A percentile compares a stretch with the other conserved stretches of the same genome.
phyloP scores from a whole-genome alignment of 1,284 basidiomycete genomes.

The Cutaneotrichosporon mucoides region DNA sequence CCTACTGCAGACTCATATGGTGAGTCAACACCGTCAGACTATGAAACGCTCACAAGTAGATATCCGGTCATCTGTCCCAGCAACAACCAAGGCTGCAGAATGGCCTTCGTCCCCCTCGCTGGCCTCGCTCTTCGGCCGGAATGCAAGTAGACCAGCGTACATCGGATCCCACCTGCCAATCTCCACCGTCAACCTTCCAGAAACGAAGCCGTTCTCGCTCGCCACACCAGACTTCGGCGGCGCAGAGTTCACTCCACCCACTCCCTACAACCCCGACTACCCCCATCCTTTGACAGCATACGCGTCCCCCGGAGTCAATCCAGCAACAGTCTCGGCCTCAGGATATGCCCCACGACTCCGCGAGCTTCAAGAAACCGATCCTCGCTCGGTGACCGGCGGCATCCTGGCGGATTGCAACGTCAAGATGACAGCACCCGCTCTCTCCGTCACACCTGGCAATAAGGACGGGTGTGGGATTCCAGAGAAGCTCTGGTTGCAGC shows the following conservation, averaged over 20 bases:
- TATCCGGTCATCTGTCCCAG: background rate
- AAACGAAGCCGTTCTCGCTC: conserved; percentile 32
- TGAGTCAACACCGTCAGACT: background rate
- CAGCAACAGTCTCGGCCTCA: conserved; percentile 20
- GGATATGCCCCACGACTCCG: conserved; percentile 28
- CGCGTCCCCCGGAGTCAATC: conserved; percentile 40
- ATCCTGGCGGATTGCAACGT: conserved; percentile 31
- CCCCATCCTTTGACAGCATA: conserved; percentile 44
- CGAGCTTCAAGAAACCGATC: conserved; percentile 20
- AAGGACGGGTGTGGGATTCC: conserved; percentile 46
- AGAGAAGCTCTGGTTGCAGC: conserved; percentile 27
- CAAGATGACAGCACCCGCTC: conserved; percentile 23
- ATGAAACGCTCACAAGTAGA: background rate
- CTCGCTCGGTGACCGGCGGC: conserved; percentile 23
- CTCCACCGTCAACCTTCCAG: conserved; percentile 11
- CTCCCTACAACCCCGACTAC: conserved; percentile 40
- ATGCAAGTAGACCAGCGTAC: conserved; percentile 1
- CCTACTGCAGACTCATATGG: background rate
- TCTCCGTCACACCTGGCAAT: conserved; percentile 22
- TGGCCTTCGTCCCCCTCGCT: background rate
- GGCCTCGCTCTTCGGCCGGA: background rate
- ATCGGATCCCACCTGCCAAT: conserved; percentile 9
- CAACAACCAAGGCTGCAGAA: background rate
- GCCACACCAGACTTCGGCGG: conserved; percentile 17
- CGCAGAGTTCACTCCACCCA: conserved; percentile 22